These are phyloP conservation scores for Tylopilus sp. DNA, from an alignment of 1,284 basidiomycete genomes.

Conservation along the genomic window DNA sequence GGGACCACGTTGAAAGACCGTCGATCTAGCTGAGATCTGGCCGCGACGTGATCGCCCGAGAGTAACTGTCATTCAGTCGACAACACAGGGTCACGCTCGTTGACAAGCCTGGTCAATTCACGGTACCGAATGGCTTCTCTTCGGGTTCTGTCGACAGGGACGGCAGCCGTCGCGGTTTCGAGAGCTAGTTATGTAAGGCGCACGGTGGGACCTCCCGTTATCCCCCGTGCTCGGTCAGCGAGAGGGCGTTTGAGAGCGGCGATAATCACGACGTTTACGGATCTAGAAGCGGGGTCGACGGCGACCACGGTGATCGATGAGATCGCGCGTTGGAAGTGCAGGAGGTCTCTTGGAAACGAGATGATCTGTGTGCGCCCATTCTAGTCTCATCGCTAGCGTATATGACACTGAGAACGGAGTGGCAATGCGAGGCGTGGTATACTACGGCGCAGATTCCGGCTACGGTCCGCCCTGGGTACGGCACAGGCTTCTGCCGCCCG, in stretches of 20 bases:
- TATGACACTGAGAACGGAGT: conserved; percentile 8
- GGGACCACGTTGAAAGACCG: neutral
- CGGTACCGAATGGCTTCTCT: neutral
- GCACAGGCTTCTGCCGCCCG: conserved; percentile 1
- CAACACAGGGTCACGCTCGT: neutral
- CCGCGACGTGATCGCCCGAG: neutral
- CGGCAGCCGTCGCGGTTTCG: neutral
- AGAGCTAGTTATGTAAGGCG: neutral
- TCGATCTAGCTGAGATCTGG: neutral
- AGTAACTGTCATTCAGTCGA: neutral
- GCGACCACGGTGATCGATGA: neutral
- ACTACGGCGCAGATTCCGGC: conserved; percentile 1
- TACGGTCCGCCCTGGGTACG: neutral
- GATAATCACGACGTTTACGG: neutral
- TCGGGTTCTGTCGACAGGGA: no score
- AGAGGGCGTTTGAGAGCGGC: neutral
- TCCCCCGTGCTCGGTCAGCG: neutral
- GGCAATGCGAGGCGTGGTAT: conserved; percentile 17
- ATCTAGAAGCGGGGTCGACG: conserved; percentile 5
- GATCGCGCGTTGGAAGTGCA: neutral
- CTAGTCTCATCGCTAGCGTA: neutral
- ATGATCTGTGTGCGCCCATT: neutral
- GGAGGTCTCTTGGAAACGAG: neutral
- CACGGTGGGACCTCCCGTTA: no score
- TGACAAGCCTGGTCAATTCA: neutral